Conservation (phyloP, 2,329 filamentous ascomycete genomes). For the Lecanicillium sp. region DNA sequence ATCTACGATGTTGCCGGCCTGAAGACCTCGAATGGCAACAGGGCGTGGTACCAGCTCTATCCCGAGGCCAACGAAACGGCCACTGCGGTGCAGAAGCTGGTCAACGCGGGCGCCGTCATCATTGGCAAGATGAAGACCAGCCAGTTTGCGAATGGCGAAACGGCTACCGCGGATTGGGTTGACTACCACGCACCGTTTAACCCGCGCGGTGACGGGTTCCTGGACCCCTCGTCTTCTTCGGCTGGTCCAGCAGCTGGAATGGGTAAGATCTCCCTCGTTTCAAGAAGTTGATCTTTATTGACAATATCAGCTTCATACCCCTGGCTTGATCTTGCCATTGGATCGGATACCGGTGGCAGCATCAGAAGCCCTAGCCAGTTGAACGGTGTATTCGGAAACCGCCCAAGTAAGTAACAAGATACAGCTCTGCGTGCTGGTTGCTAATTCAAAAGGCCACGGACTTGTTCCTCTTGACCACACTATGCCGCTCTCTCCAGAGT, state of each 20-base stretch:
- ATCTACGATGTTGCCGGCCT: slow-evolving; percentile 51
- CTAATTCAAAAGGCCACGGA: slow-evolving; percentile 21
- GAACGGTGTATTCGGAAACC: slow-evolving; percentile 40
- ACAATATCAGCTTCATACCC: slow-evolving; percentile 28
- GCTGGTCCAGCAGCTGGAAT: slow-evolving; percentile 21
- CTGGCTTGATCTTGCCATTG: slow-evolving; percentile 40
- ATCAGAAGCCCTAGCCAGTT: slow-evolving; percentile 39
- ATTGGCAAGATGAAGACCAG: slow-evolving; percentile 41
- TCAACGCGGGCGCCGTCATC: slow-evolving; percentile 50
- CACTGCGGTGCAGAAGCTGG: slow-evolving; percentile 46
- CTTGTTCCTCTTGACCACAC: slow-evolving; percentile 33
- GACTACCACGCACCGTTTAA: slow-evolving; percentile 36
- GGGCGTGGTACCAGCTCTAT: slow-evolving; percentile 51
- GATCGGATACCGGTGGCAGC: slow-evolving; percentile 39
- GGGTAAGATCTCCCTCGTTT: too few species aligned
- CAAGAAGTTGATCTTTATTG: too few species aligned
- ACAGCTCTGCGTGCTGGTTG: neutral
- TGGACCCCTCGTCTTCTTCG: slow-evolving; percentile 36
- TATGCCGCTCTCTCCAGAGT: slow-evolving; percentile 33
- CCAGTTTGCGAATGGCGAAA: slow-evolving; percentile 37
- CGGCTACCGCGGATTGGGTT: slow-evolving; percentile 41
- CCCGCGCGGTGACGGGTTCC: slow-evolving; percentile 42
- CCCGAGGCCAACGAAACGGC: slow-evolving; percentile 41
- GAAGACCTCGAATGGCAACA: slow-evolving; percentile 46
- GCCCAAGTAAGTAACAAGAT: slow-evolving; percentile 25